These are phyloP conservation scores for Wilhelminamyces savonicus DNA, from an alignment of 805 yeast species.

Conservation along the genomic window DNA sequence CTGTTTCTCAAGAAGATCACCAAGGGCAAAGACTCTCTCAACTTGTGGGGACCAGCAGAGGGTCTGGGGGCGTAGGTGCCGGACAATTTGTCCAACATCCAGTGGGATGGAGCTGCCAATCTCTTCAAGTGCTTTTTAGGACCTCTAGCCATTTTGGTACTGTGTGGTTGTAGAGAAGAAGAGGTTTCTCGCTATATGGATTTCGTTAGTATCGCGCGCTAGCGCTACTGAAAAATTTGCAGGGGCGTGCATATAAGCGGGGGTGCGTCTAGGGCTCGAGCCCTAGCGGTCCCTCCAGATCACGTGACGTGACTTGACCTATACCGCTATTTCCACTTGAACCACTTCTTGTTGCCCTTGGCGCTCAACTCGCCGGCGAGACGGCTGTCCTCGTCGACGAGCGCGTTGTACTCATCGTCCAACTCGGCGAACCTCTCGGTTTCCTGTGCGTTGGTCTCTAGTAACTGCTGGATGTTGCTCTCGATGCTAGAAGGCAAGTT, in stretches of 20 bases:
- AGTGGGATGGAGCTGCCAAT: constrained; percentile 33
- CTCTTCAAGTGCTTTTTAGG: constrained; percentile 40
- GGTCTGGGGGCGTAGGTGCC: constrained; percentile 31
- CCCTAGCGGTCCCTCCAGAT: no score
- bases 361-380: constrained; percentile 16
- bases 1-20: constrained; percentile 28
- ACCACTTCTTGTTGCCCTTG: constrained; percentile 21
- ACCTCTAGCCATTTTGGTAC: constrained; percentile 65
- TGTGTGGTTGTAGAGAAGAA: no score
- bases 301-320: no score
- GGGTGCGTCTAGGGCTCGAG: no score
- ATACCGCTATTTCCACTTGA: constrained; percentile 3
- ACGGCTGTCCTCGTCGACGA: constrained; percentile 19
- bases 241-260: no score
- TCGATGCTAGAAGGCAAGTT: constrained; percentile 34
- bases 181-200: no score
- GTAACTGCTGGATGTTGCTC: constrained; percentile 26
- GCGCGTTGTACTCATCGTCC: constrained; percentile 28
- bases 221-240: no score
- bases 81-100: constrained; percentile 34
- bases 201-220: no score
- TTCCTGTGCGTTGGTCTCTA: constrained; percentile 30
- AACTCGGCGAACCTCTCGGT: constrained; percentile 32
- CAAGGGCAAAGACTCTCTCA: constrained; percentile 29
- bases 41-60: constrained; percentile 29